Conservation (phyloP, 148 eudicot genomes). For the Drosera capensis region DNA sequence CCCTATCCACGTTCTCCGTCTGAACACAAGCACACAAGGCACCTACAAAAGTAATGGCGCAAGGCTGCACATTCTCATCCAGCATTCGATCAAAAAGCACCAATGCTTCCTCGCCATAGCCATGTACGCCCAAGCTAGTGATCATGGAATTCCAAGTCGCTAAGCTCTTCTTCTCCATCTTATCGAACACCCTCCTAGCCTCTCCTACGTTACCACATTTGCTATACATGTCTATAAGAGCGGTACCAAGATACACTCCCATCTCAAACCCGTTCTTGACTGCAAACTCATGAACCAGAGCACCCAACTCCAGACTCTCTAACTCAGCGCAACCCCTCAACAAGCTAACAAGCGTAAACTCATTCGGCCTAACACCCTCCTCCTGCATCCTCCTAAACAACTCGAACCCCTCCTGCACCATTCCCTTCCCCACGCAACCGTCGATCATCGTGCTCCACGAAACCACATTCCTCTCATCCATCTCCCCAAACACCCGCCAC, state of each 20-base stretch:
- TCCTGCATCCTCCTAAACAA: slow-evolving; percentile 36
- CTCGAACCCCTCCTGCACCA: slow-evolving; percentile 33
- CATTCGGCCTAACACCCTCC: slow-evolving; percentile 40
- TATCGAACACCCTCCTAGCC: slow-evolving; percentile 32
- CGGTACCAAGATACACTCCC: slow-evolving; percentile 45
- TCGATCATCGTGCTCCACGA: slow-evolving; percentile 54
- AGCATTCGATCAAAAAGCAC: slow-evolving; percentile 32
- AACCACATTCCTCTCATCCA: slow-evolving; percentile 51
- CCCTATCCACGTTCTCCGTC: slow-evolving; percentile 21
- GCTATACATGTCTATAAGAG: slow-evolving; percentile 68
- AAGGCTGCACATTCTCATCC: slow-evolving; percentile 28
- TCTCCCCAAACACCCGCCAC: slow-evolving; percentile 26
- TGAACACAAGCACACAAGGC: slow-evolving; percentile 51
- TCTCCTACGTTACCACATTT: slow-evolving; percentile 53
- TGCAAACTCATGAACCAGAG: slow-evolving; percentile 46
- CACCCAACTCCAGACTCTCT: slow-evolving; percentile 40
- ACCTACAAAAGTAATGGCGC: slow-evolving; percentile 56
- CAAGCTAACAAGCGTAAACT: slow-evolving; percentile 44
- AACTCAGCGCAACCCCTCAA: slow-evolving; percentile 39
- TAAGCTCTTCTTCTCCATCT: slow-evolving; percentile 34
- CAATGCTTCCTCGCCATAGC: slow-evolving; percentile 44
- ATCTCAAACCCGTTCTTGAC: slow-evolving; percentile 34
- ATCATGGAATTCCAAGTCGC: slow-evolving; percentile 76
- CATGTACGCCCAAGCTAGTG: slow-evolving; percentile 59
- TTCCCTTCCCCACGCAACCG: slow-evolving; percentile 31